Evolutionary conservation across 2,329 filamentous ascomycete species (phyloP), one percentile per base, ranked within the genome.

Genomic region (Penicillium oxalicum): DNA sequence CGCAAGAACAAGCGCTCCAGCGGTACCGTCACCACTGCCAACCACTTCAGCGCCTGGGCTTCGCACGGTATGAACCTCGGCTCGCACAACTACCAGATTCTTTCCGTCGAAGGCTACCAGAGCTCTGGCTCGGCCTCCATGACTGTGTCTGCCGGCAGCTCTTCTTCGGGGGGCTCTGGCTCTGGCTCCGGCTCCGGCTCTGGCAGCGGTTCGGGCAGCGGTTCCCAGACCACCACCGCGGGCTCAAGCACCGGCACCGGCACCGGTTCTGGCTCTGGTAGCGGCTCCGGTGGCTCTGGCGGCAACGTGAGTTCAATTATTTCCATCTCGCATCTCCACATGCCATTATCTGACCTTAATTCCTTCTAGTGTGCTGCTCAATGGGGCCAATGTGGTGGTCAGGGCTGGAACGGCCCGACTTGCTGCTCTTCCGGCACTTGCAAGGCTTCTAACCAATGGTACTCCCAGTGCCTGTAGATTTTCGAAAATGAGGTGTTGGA

Each of bases 81-180:
- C 0, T 58, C 60, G 4, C 61, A 62, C 47, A 61, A 72, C 49
- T 72, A 72, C 45, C 70, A 71, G 58, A 71, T 73, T 45, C 56
- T 74, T 9, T 66, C 68, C 1, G 72, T 68, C 0, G 72, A 74
- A 57, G 71, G 71, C 1, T 73, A 73, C 43, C 48, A 70, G 55
- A 71, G 69, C 53, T 69, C 62, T 50, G 71, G 71, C 2, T 64
- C 60, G 32, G 55, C 67, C 3, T 57, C 52, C 13, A 68, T 73
- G 29, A 71, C 69, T 24, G 67, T 72, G 79, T 48, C 46, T 33
- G 40, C 40, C 8, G 29, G 38, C 26, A 9, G 26, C 4, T 42
- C 40, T 8, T 33, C 40, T 8, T 32, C 29, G 29, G 29, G 29
- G 2, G 11, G 35, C 36, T 38, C 36, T 24, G 36, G 36, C 18